Evolutionary conservation across 148 eudicot species (phyloP).

Genomic region (Dysphania ambrosioides): DNA sequence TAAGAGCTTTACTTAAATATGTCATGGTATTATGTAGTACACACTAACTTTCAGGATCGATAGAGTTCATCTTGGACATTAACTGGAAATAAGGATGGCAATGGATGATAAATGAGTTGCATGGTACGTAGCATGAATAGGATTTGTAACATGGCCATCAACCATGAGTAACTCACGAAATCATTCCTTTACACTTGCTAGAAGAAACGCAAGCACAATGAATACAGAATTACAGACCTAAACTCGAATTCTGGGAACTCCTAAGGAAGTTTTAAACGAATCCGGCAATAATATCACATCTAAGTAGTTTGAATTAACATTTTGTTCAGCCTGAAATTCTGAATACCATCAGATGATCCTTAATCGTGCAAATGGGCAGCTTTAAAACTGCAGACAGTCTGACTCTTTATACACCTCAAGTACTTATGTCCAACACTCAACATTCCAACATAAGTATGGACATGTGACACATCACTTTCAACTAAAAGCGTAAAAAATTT

Average conservation of each 20-base stretch:
- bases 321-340: neutral
- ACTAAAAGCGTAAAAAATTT: neutral
- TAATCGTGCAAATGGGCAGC: neutral
- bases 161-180: neutral
- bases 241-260: neutral
- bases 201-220: neutral
- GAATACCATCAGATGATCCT: neutral
- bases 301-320: neutral
- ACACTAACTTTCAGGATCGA: neutral
- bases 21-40: neutral
- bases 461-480: neutral
- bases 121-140: neutral
- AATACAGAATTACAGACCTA: neutral
- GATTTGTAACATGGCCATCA: neutral
- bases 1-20: too few species aligned
- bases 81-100: too few species aligned
- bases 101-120: neutral
- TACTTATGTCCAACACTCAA: neutral
- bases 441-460: neutral
- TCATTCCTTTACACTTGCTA: neutral
- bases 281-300: neutral
- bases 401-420: neutral
- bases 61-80: neutral
- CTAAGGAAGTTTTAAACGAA: neutral
- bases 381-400: neutral